phyloP scores from a whole-genome alignment of 2,329 filamentous ascomycete species.

The Beauveria scarabaeidicola region DNA sequence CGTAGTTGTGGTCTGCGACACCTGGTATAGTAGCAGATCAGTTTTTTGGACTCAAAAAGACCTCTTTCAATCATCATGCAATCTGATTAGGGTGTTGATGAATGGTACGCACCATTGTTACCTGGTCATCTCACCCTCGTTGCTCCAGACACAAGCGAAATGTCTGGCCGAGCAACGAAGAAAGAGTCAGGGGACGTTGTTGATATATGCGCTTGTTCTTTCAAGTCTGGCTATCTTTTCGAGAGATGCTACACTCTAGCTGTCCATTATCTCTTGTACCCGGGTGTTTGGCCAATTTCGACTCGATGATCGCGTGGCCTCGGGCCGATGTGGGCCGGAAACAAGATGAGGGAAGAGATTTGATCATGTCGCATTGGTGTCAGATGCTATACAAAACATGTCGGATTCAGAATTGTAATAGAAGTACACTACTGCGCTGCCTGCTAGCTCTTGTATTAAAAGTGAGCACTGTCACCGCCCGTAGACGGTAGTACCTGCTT shows the following conservation, averaged over 20 bases:
- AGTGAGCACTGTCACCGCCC: no score
- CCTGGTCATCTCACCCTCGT: not conserved
- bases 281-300: no score
- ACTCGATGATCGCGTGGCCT: no score
- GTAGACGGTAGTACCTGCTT: not conserved
- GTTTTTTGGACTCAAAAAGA: constrained; percentile 20
- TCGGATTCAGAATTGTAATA: not conserved
- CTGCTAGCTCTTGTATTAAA: not conserved
- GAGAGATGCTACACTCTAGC: constrained; percentile 14
- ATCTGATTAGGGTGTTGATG: not conserved
- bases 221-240: constrained; percentile 25
- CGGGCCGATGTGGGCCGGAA: no score
- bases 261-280: no score
- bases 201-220: not conserved
- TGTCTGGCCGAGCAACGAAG: not conserved
- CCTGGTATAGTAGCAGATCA: constrained; percentile 25
- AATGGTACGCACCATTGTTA: not conserved
- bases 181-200: not conserved
- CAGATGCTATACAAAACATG: no score
- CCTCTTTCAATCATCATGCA: constrained; percentile 27
- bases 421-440: not conserved
- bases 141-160: not conserved
- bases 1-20: constrained; percentile 21
- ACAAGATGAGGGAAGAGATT: no score
- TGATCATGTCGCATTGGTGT: no score